Conservation (phyloP, 768 basidiomycete genomes). For the Trametopsis cervina region DNA sequence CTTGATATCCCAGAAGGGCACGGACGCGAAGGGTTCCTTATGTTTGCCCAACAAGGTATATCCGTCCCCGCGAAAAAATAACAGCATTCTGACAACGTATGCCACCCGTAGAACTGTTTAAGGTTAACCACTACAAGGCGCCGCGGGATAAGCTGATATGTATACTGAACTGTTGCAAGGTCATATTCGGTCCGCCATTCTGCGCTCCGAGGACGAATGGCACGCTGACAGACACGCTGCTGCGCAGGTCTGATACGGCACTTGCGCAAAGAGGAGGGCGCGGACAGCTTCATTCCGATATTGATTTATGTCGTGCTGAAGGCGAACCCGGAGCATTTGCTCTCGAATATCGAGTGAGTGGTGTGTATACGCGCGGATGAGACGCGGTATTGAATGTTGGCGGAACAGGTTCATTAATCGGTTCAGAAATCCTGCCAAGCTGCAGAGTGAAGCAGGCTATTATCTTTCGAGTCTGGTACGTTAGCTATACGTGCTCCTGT, state of each 20-base stretch:
- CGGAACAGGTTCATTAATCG: conserved; percentile 82
- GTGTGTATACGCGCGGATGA: background rate
- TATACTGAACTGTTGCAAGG: conserved; percentile 96
- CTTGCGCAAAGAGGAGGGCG: conserved; percentile 75
- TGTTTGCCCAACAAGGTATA: conserved; percentile 84
- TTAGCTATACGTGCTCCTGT: conserved; percentile 5
- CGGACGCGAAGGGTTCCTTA: conserved; percentile 71
- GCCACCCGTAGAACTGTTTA: conserved; percentile 66
- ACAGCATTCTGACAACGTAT: background rate
- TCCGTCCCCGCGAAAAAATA: background rate
- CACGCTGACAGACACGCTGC: too few species aligned
- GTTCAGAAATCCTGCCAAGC: conserved; percentile 81
- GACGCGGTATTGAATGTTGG: background rate
- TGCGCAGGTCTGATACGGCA: conserved; percentile 80
- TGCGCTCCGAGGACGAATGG: conserved; percentile 12
- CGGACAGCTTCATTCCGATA: conserved; percentile 92
- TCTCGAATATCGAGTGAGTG: conserved; percentile 92
- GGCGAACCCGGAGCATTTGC: conserved; percentile 87
- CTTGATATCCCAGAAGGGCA: conserved; percentile 83
- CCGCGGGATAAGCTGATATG: conserved; percentile 98
- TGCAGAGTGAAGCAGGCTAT: conserved; percentile 95
- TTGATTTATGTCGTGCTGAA: conserved; percentile 91
- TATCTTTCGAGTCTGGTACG: conserved; percentile 91
- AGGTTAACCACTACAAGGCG: conserved; percentile 98
- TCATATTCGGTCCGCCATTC: conserved; percentile 81